Conservation (phyloP, 2,329 filamentous ascomycete genomes). For the Penicillium glabrum region DNA sequence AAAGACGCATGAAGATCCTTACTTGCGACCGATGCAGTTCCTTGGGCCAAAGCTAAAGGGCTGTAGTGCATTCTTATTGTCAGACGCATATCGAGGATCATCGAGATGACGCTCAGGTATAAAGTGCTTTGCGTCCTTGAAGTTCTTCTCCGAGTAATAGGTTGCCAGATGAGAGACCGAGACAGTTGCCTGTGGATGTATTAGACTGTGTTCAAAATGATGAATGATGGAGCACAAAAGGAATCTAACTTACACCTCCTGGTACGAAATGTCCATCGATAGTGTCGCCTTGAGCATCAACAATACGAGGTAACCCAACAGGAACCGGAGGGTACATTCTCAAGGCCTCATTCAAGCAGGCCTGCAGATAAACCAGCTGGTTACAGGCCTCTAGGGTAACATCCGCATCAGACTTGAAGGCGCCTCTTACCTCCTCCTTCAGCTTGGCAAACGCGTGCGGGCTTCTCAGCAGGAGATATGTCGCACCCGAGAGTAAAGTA, state of each 20-base stretch:
- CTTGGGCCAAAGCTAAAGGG: constrained; percentile 28
- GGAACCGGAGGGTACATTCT: constrained; percentile 41
- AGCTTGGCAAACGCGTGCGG: constrained; percentile 35
- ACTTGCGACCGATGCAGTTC: constrained; percentile 25
- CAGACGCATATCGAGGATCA: constrained; percentile 18
- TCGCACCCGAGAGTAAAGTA: constrained; percentile 43
- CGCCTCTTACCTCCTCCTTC: constrained; percentile 38
- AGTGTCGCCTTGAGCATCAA: constrained; percentile 11
- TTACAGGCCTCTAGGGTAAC: constrained; percentile 34
- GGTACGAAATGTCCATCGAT: constrained; percentile 23
- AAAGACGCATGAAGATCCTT: background rate
- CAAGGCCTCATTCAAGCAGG: constrained; percentile 47
- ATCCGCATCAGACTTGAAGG: constrained; percentile 16
- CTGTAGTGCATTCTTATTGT: constrained; percentile 30
- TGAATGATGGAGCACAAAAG: background rate
- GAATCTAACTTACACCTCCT: constrained; percentile 11
- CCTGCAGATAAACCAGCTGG: constrained; percentile 40
- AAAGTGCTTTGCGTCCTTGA: constrained; percentile 16
- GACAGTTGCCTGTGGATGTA: background rate
- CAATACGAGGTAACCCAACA: background rate
- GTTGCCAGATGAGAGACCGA: constrained; percentile 1
- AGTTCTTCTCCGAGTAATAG: constrained; percentile 4
- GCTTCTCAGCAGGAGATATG: constrained; percentile 42
- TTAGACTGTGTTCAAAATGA: background rate
- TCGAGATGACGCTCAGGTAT: constrained; percentile 22